A percentile compares a stretch with the other conserved stretches of the same genome.
Conservation (phyloP, 768 basidiomycete genomes). For the Trametes cubensis region DNA sequence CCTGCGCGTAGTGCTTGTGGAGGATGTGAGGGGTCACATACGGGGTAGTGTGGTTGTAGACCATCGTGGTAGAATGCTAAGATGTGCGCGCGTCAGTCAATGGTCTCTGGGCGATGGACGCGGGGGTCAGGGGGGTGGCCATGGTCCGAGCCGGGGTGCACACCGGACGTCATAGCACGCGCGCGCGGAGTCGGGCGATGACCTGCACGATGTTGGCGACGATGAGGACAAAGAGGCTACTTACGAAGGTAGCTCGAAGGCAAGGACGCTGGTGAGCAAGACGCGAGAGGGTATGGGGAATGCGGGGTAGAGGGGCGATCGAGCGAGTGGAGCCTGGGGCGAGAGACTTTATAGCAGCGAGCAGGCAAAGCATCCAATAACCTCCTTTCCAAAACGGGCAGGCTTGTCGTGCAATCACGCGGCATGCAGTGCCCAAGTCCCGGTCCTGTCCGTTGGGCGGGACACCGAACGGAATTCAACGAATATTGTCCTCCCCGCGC, state of each 20-base stretch:
- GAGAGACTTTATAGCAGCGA: conserved; percentile 22
- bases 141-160: conserved; percentile 8
- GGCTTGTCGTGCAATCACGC: conserved; percentile 25
- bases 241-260: conserved; percentile 8
- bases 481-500: background rate
- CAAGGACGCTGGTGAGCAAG: background rate
- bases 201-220: background rate
- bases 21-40: conserved; percentile 90
- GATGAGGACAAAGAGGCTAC: conserved; percentile 5
- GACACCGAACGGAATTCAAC: conserved; percentile 19
- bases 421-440: conserved; percentile 11
- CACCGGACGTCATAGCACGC: conserved; percentile 10
- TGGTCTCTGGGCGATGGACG: background rate
- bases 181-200: background rate
- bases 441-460: conserved; percentile 22
- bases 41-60: conserved; percentile 72
- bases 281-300: background rate
- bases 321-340: conserved; percentile 12
- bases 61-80: conserved; percentile 49
- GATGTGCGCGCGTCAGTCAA: background rate
- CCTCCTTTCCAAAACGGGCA: conserved; percentile 11
- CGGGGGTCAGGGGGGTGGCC: conserved; percentile 1
- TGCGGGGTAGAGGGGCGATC: conserved; percentile 18
- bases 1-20: conserved; percentile 83
- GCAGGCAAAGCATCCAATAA: conserved; percentile 23